phyloP scores from a whole-genome alignment of 352 stramenopile genomes.

The Pythium vanterpoolii region DNA sequence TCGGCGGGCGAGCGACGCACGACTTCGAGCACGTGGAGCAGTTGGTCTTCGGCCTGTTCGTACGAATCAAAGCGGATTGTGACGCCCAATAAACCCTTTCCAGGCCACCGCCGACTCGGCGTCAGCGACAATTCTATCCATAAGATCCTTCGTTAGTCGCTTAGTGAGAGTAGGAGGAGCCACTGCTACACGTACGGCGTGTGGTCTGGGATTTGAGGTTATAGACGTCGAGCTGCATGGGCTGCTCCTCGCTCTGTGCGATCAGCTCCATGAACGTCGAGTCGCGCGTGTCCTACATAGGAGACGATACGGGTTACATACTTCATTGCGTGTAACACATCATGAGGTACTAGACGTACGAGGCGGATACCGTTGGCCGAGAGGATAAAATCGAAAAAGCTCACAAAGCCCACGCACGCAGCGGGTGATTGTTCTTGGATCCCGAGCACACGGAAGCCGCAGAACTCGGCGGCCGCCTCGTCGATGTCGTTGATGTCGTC shows the following conservation, averaged over 20 bases:
- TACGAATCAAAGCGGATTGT: slow-evolving; percentile 98
- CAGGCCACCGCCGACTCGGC: slow-evolving; percentile 91
- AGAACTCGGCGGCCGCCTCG: slow-evolving; percentile 56
- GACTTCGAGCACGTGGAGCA: slow-evolving; percentile 94
- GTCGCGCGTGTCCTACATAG: slow-evolving; percentile 69
- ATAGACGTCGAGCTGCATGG: slow-evolving; percentile 71
- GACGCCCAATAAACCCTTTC: slow-evolving; percentile 94
- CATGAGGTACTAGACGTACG: slow-evolving; percentile 20
- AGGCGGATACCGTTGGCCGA: slow-evolving; percentile 89
- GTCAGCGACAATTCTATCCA: slow-evolving; percentile 76
- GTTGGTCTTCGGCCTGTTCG: slow-evolving; percentile 92
- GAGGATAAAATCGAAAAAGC: slow-evolving; percentile 98
- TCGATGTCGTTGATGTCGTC: slow-evolving; percentile 13
- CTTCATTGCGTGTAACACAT: slow-evolving; percentile 6
- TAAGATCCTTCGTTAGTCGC: neutral
- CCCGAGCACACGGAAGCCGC: slow-evolving; percentile 94
- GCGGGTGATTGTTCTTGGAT: slow-evolving; percentile 95
- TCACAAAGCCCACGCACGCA: slow-evolving; percentile 90
- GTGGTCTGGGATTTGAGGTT: slow-evolving; percentile 80
- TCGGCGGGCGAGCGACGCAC: slow-evolving; percentile 86
- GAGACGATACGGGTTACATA: neutral
- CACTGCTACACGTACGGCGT: slow-evolving; percentile 28
- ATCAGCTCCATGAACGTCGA: slow-evolving; percentile 92
- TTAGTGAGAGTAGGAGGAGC: neutral
- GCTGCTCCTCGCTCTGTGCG: slow-evolving; percentile 75